Evolutionary conservation across 2,329 filamentous ascomycete species (phyloP).

Genomic region (Fusarium newnesense): DNA sequence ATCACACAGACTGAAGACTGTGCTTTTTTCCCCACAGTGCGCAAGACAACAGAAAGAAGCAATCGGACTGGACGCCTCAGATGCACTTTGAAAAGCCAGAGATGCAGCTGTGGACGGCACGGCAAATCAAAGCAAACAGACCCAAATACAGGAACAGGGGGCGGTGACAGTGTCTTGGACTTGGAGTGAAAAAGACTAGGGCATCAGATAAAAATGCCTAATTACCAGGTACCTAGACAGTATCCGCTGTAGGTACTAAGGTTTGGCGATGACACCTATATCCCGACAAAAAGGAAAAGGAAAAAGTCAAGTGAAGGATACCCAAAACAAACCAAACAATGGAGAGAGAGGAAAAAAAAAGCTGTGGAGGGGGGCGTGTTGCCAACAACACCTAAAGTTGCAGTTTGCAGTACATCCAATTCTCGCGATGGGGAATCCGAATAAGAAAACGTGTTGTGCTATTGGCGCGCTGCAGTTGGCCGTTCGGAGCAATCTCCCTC

Average conservation of each 20-base stretch:
- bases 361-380: constrained; percentile 20
- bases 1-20: background rate
- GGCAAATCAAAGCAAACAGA: constrained; percentile 4
- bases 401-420: background rate
- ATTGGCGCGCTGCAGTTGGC: constrained; percentile 32
- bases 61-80: constrained; percentile 19
- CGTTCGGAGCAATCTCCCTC: constrained; percentile 25
- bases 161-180: constrained; percentile 22
- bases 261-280: background rate
- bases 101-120: constrained; percentile 8
- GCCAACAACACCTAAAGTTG: background rate
- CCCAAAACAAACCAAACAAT: background rate
- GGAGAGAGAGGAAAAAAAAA: background rate
- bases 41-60: constrained; percentile 21
- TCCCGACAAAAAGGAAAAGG: background rate
- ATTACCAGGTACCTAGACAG: background rate
- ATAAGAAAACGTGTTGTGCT: constrained; percentile 45
- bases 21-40: constrained; percentile 20
- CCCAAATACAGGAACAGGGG: background rate
- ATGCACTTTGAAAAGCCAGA: constrained; percentile 17
- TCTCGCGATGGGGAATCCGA: constrained; percentile 34
- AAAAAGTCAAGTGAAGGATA: background rate
- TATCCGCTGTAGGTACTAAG: background rate
- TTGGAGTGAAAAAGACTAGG: constrained; percentile 10
- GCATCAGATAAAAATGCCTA: constrained; percentile 3